phyloP scores from a whole-genome alignment of 805 yeast species.

The Priceomyces haplophilus region DNA sequence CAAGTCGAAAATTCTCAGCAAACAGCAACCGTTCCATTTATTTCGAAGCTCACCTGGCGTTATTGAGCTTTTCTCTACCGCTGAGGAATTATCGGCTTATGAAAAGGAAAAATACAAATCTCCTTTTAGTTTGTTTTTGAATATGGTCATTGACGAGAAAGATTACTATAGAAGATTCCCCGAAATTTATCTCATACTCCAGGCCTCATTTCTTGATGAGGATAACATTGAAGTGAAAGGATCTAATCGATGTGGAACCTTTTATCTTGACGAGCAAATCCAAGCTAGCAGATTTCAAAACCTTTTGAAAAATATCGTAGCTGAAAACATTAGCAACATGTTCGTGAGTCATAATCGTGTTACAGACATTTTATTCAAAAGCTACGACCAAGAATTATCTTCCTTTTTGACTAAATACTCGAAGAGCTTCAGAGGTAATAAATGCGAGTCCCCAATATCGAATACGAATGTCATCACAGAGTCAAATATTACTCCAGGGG shows the following conservation, averaged over 20 bases:
- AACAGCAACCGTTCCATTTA: slow-evolving; percentile 82
- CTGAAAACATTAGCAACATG: slow-evolving; percentile 17
- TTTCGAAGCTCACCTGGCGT: slow-evolving; percentile 48
- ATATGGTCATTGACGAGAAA: slow-evolving; percentile 38
- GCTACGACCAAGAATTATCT: slow-evolving; percentile 17
- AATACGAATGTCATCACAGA: background rate
- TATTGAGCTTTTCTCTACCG: slow-evolving; percentile 56
- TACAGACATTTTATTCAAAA: slow-evolving; percentile 18
- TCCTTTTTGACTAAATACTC: slow-evolving; percentile 6
- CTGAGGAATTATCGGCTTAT: slow-evolving; percentile 60
- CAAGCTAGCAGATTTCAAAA: slow-evolving; percentile 18
- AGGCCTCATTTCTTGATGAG: slow-evolving; percentile 41
- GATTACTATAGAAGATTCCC: slow-evolving; percentile 32
- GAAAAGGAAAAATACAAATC: slow-evolving; percentile 55
- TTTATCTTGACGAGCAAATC: slow-evolving; percentile 21
- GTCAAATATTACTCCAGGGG: background rate
- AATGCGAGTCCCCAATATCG: background rate
- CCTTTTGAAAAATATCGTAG: slow-evolving; percentile 20
- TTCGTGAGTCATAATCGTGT: slow-evolving; percentile 22
- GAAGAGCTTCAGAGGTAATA: background rate
- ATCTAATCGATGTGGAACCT: slow-evolving; percentile 12
- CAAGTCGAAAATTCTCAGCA: slow-evolving; percentile 70
- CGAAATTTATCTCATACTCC: slow-evolving; percentile 46
- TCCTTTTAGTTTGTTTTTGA: slow-evolving; percentile 64
- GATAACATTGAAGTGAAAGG: slow-evolving; percentile 16